Conservation (phyloP, 306 rosid species). For the Fragaria vesca region DNA sequence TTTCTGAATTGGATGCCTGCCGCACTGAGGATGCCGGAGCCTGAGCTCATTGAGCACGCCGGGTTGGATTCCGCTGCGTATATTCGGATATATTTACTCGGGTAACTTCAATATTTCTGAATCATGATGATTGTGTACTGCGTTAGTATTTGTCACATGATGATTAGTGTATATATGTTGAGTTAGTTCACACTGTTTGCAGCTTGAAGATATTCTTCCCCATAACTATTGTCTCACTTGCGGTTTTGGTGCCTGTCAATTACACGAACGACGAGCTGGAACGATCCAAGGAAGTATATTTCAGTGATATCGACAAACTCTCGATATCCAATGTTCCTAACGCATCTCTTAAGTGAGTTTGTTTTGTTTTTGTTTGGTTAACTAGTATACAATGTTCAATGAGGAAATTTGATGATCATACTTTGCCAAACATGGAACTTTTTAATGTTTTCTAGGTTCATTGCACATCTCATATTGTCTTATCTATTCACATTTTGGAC, state of each 20-base stretch:
- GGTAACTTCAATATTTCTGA: conserved; percentile 44
- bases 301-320: conserved; percentile 72
- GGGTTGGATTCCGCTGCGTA: conserved; percentile 88
- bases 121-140: neutral
- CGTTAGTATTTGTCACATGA: neutral
- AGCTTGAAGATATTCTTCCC: conserved; percentile 79
- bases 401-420: neutral
- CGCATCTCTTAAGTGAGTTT: conserved; percentile 64
- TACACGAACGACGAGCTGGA: conserved; percentile 61
- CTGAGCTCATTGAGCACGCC: conserved; percentile 84
- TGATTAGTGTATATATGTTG: neutral
- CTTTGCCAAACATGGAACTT: conserved; percentile 3
- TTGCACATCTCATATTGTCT: conserved; percentile 76
- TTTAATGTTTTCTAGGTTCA: conserved; percentile 56
- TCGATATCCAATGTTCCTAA: conserved; percentile 79
- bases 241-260: conserved; percentile 80
- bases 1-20: conserved; percentile 96
- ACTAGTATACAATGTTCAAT: neutral
- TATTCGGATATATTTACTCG: conserved; percentile 77
- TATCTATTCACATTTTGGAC: conserved; percentile 82
- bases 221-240: conserved; percentile 51
- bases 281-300: conserved; percentile 41
- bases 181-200: conserved; percentile 22
- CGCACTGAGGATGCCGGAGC: conserved; percentile 86
- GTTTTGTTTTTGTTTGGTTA: neutral